Conservation (phyloP, 75 land plant species). For the Pseudotsuga menziesii region DNA sequence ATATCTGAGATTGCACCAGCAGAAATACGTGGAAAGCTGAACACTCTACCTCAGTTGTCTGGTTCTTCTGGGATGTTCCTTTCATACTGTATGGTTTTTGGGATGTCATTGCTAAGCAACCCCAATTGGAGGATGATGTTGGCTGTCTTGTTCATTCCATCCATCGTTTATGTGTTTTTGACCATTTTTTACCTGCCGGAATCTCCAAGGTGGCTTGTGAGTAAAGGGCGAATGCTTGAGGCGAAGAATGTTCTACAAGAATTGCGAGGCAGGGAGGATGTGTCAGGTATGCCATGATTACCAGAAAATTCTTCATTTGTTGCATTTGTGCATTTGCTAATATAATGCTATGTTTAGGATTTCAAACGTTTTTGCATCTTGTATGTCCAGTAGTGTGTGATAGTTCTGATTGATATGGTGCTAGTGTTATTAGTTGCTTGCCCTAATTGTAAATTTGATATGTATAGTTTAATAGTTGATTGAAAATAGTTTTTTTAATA, state of each 20-base stretch:
- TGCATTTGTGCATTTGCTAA: background rate
- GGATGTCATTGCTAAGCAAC: slow-evolving; percentile 55
- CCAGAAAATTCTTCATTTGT: background rate
- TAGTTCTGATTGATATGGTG: background rate
- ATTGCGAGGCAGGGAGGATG: slow-evolving; percentile 79
- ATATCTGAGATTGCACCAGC: slow-evolving; percentile 80
- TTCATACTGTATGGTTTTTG: slow-evolving; percentile 88
- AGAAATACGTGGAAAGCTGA: slow-evolving; percentile 66
- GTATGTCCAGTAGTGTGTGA: background rate
- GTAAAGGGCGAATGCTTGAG: slow-evolving; percentile 83
- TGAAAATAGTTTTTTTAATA: no score
- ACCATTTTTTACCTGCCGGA: slow-evolving; percentile 77
- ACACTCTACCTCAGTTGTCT: slow-evolving; percentile 82
- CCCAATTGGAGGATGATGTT: slow-evolving; percentile 93
- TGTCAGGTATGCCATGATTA: slow-evolving; percentile 53
- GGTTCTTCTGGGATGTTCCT: slow-evolving; percentile 86
- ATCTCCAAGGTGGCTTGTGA: slow-evolving; percentile 97
- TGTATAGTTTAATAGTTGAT: no score
- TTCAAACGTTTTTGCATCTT: background rate
- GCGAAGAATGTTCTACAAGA: slow-evolving; percentile 70
- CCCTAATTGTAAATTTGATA: no score
- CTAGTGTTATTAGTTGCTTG: background rate
- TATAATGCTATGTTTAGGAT: background rate
- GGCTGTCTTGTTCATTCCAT: slow-evolving; percentile 66
- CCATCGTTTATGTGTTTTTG: slow-evolving; percentile 47